phyloP scores from a whole-genome alignment of 352 stramenopile genomes.

The Phytopythium kandeliae region DNA sequence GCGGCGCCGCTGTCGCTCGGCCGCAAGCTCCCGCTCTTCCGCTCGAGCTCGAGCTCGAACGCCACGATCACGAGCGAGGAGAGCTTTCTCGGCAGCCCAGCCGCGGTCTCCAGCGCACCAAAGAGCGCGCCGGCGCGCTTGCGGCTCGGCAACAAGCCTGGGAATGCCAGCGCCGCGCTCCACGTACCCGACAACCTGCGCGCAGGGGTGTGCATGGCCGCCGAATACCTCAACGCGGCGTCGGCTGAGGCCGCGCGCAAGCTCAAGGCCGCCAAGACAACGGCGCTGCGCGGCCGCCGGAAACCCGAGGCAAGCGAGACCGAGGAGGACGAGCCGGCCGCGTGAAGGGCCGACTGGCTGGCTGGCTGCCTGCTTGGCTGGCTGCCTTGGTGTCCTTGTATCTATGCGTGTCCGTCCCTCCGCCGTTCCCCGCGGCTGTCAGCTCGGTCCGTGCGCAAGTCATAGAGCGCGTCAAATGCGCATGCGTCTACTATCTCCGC shows the following conservation, averaged over 20 bases:
- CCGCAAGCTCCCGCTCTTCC: constrained; percentile 27
- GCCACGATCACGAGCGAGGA: constrained; percentile 50
- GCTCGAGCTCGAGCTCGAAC: constrained; percentile 46
- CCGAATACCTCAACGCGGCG: constrained; percentile 36
- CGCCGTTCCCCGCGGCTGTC: too few species aligned
- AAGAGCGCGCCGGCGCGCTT: constrained; percentile 14
- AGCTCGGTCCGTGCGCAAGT: too few species aligned
- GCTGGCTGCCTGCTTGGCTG: too few species aligned
- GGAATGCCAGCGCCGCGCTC: constrained; percentile 5
- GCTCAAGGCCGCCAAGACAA: constrained; percentile 30
- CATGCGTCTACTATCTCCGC: too few species aligned
- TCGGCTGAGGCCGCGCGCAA: constrained; percentile 50
- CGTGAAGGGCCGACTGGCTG: background rate
- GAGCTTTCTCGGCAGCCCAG: constrained; percentile 28
- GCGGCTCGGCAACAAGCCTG: constrained; percentile 5
- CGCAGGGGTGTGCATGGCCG: constrained; percentile 38
- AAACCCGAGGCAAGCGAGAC: constrained; percentile 27
- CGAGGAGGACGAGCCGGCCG: constrained; percentile 31
- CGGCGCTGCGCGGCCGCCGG: constrained; percentile 5
- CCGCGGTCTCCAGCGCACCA: constrained; percentile 7
- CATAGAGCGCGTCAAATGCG: too few species aligned
- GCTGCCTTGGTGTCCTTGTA: too few species aligned
- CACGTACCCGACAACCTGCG: constrained; percentile 12
- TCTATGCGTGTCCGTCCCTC: too few species aligned
- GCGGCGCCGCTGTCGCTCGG: constrained; percentile 25